Conservation (phyloP, 1,284 basidiomycete species). For the Veloboletus limbatus region DNA sequence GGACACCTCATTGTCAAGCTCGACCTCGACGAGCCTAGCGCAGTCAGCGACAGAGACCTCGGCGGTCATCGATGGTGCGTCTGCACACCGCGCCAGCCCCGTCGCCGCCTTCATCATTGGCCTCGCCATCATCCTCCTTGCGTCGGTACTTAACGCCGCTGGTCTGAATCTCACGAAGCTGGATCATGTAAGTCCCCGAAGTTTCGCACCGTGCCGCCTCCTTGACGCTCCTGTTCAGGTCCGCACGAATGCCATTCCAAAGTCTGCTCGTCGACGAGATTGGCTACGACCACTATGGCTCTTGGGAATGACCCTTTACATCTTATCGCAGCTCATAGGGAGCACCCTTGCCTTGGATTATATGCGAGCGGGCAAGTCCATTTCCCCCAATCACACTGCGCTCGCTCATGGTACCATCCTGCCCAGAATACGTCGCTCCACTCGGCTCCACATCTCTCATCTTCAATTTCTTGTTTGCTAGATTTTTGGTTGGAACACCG, state of each 20-base stretch:
- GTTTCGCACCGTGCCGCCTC: background rate
- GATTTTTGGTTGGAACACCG: conserved; percentile 78
- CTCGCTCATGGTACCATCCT: conserved; percentile 30
- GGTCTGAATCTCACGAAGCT: conserved; percentile 83
- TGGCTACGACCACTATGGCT: conserved; percentile 81
- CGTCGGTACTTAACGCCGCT: conserved; percentile 80
- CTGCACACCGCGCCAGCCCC: conserved; percentile 49
- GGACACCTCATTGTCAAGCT: conserved; percentile 6
- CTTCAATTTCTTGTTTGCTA: conserved; percentile 87
- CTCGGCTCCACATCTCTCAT: conserved; percentile 81
- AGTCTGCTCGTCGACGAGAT: conserved; percentile 62
- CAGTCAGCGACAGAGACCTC: conserved; percentile 16
- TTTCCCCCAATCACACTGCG: background rate
- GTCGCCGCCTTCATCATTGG: conserved; percentile 79
- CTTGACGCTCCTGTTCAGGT: conserved; percentile 42
- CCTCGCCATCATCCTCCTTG: conserved; percentile 71
- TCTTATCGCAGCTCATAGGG: conserved; percentile 81
- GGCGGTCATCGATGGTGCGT: conserved; percentile 23
- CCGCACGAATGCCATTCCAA: conserved; percentile 68
- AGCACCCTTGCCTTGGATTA: conserved; percentile 84
- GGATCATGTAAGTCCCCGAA: conserved; percentile 61
- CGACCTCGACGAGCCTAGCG: conserved; percentile 15
- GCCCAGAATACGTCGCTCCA: conserved; percentile 78
- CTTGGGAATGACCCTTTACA: conserved; percentile 78
- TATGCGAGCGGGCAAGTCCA: conserved; percentile 68